Base-by-base conservation (phyloP, 768 basidiomycete genomes). In the Pulveroboletus sp. region DNA sequence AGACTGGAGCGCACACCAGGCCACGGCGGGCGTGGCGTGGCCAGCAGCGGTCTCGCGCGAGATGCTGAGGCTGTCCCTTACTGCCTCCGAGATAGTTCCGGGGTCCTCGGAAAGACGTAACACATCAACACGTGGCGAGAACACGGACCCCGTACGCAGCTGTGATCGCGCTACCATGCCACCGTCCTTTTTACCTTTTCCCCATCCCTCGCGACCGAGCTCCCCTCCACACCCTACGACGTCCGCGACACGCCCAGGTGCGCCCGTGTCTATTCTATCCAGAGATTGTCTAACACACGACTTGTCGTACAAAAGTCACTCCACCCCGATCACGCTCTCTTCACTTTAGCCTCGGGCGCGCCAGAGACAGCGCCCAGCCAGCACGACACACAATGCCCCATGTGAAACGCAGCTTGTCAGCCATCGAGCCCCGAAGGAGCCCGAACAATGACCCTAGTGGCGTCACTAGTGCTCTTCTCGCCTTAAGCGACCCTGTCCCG, bases 41-140 rank as follows among this genome's bases (percentile, higher is more conserved):
- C 78, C 80, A 47, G 78, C 79, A 5, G 72, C 77, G 46, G 78
- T 83, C 17, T 78, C 81, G 36, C 75, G 73, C 50, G 77, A 80
- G 55, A 77, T 84, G 47, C 56, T 84, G 33, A 67, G 72, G 32
- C 61, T 82, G 23, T 75, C 80, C 27, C 58, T 83, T 51, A 24
- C 53, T 24, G 50, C 49, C 46, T 40, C 56, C 44, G 51, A 51
- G 0, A 3, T 5, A 16, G 5, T 21, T 41, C 44, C 63, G 65
- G 66, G 61, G 65, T 68, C 66, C 45, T 48, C 52, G 16, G 49
- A 10, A 14, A 49, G 40, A 45, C 27, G 41, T n/a, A 47, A 54
- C 20, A 4, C 16, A 11, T 36, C 25, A 42, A n/a, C 63, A 65
- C 64, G 63, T 54, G 60, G 34, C n/a, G 5, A 23, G 40, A 49